Base-by-base conservation (phyloP, 2,329 filamentous ascomycete species). In the Aspergillus japonicus region DNA sequence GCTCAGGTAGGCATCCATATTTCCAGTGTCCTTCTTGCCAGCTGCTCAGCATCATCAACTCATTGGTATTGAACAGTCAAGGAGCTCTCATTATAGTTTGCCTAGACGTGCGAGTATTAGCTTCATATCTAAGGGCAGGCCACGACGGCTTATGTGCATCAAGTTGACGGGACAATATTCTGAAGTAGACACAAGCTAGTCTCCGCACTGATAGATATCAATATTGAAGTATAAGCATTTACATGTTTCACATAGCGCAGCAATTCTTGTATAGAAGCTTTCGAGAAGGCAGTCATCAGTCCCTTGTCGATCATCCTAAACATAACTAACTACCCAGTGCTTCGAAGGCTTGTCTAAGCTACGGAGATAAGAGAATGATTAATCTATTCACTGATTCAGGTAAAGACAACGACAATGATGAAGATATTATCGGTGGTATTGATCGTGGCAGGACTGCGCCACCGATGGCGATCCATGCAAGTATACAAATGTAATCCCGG, bases 361-460 rank as follows among this genome's bases (percentile, higher is more conserved):
- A 35, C 33, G 5, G 33, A 35, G 33, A 35, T 35, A 16, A 35
- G 33, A 35, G 52, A 47, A 31, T 23, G 39, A 54, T 33, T 8
- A 11, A 33, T 48, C 1, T 29, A 29, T 8, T 29, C 26, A 29
- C 26, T 29, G 7, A 8, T 0, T 10, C 26, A 29, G 2, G 26
- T 29, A 10, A 8, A 29, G 26, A 8, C 1, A 2, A 26, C 26
- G 26, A 26, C 8, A 8, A 29, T 0, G 7, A 29, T 29, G 26
- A 3, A 29, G 26, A 3, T 29, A 8, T 29, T 29, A 10, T 29
- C 26, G 7, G 8, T 29, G 7, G 7, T 44, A 10, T 44, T 44
- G 21, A 19, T 19, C 52, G 23, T 54, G 23, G 52, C 53, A 53
- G 29, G n/a, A 50, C 60, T 59, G 60, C 57, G 60, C 57, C 60